Evolutionary conservation across 257 asterid genomes (phyloP).

Genomic region (Rauvolfia tetraphylla): DNA sequence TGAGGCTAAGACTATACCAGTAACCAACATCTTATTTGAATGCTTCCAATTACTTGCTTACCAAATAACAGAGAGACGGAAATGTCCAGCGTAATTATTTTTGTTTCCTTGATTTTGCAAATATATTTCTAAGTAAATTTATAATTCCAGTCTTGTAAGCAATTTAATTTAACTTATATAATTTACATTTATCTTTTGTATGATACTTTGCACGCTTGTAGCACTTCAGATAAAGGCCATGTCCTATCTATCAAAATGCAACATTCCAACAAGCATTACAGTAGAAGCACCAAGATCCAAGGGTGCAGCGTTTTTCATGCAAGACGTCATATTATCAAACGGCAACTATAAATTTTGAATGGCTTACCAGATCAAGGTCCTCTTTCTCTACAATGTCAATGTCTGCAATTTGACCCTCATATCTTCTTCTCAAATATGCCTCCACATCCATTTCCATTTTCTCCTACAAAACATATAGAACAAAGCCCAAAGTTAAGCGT

Average conservation of each 20-base stretch:
- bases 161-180: neutral
- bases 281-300: neutral
- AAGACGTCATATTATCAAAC: neutral
- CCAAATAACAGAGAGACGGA: neutral
- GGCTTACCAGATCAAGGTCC: slow-evolving; percentile 85
- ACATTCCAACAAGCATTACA: neutral
- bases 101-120: neutral
- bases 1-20: neutral
- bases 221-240: neutral
- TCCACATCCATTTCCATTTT: slow-evolving; percentile 97
- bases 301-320: neutral
- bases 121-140: too few relatives aligned
- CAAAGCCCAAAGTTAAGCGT: slow-evolving; percentile 15
- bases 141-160: neutral
- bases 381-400: slow-evolving; percentile 80
- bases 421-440: slow-evolving; percentile 87
- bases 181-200: neutral
- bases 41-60: neutral
- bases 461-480: slow-evolving; percentile 36
- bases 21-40: neutral
- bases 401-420: slow-evolving; percentile 88
- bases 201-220: neutral
- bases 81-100: neutral
- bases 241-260: neutral
- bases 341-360: slow-evolving; percentile 15